phyloP scores from a whole-genome alignment of 2,329 filamentous ascomycete species.

The Raffaelea albimanens region DNA sequence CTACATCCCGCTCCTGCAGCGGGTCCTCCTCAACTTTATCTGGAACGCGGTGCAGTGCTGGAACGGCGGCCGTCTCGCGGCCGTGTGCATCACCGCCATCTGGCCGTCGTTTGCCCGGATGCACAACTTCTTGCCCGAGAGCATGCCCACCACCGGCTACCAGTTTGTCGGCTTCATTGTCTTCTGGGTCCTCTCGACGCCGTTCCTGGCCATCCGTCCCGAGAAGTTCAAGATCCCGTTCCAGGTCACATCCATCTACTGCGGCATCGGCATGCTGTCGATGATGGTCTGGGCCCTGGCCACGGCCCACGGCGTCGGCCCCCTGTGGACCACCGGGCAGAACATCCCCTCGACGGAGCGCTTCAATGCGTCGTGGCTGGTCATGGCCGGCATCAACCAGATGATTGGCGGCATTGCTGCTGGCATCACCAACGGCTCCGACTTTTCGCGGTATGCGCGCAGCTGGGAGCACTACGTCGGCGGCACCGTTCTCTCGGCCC shows the following conservation, averaged over 20 bases:
- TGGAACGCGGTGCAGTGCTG: constrained; percentile 37
- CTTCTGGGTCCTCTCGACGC: constrained; percentile 20
- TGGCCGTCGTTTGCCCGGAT: constrained; percentile 17
- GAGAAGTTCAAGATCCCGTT: constrained; percentile 26
- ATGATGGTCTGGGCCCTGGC: constrained; percentile 26
- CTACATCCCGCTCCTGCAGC: constrained; percentile 36
- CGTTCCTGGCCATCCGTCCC: constrained; percentile 32
- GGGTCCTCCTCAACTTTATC: constrained; percentile 39
- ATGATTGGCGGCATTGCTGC: constrained; percentile 33
- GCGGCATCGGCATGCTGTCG: constrained; percentile 19
- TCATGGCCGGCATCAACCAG: constrained; percentile 28
- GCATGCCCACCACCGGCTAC: constrained; percentile 21
- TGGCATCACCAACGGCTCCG: constrained; percentile 33
- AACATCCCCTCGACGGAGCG: neutral
- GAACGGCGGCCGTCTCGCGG: constrained; percentile 26
- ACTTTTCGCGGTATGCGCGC: constrained; percentile 33
- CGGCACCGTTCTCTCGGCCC: constrained; percentile 33
- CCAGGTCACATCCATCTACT: constrained; percentile 19
- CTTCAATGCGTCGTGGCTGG: constrained; percentile 26
- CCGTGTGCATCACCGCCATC: constrained; percentile 22
- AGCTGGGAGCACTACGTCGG: constrained; percentile 12
- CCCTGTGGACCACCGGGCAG: constrained; percentile 13
- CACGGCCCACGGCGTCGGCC: constrained; percentile 21
- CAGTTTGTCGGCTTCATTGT: constrained; percentile 22
- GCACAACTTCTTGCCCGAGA: constrained; percentile 16